Conservation (phyloP, 305 asterid species). For the Plantago lanceolata region DNA sequence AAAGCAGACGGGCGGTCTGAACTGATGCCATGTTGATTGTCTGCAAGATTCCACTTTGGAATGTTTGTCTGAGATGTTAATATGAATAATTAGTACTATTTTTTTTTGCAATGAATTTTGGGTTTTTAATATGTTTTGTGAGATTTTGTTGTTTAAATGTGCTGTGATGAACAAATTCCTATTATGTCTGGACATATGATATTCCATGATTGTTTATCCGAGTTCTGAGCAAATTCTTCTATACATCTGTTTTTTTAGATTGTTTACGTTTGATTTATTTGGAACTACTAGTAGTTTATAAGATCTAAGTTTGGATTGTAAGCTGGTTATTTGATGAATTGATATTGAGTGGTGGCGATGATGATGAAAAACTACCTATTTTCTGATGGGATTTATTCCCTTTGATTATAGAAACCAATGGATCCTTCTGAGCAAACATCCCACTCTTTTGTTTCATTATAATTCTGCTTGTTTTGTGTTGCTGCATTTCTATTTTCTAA, state of each 20-base stretch:
- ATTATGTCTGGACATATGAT: conserved; percentile 74
- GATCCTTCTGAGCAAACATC: conserved; percentile 99
- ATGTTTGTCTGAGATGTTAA: conserved; percentile 39
- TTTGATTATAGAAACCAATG: conserved; percentile 83
- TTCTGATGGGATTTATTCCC: conserved; percentile 48
- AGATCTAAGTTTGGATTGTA: no score
- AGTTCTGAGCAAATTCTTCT: conserved; percentile 45
- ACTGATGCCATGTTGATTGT: conserved; percentile 81
- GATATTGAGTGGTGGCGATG: conserved; percentile 43
- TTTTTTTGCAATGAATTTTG: neutral
- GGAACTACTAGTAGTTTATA: no score
- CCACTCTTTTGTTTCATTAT: no score
- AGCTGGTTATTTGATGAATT: neutral
- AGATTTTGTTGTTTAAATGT: neutral
- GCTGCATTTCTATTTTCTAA: no score
- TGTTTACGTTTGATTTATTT: no score
- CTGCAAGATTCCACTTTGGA: conserved; percentile 44
- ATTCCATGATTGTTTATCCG: conserved; percentile 49
- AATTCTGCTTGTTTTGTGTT: no score
- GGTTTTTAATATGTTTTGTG: neutral
- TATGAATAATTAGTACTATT: neutral
- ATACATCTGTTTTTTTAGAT: neutral
- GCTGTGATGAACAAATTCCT: conserved; percentile 40
- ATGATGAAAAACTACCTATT: conserved; percentile 78
- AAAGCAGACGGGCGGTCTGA: conserved; percentile 88